Percentiles rank a stretch among this genome's conserved stretches.
Conservation (phyloP, 257 asterid genomes). For the Nyctanthes arbortristis region DNA sequence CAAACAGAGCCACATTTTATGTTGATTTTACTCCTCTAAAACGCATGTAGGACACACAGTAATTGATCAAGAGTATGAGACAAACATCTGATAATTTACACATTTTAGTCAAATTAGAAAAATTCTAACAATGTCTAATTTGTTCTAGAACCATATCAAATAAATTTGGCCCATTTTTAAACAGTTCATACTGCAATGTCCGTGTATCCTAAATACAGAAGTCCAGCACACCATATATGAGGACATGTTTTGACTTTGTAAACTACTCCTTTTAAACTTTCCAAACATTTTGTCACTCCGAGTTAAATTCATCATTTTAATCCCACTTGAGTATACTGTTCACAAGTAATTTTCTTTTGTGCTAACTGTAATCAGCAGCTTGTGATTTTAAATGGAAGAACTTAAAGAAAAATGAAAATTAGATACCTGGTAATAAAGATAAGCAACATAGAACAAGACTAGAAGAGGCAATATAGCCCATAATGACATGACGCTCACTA, state of each 20-base stretch:
- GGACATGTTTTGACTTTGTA: neutral
- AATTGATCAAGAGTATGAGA: neutral
- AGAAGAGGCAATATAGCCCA: constrained; percentile 99
- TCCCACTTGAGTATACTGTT: neutral
- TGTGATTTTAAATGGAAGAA: neutral
- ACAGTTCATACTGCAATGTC: neutral
- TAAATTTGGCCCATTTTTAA: constrained; percentile 5
- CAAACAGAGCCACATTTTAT: neutral
- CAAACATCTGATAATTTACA: constrained; percentile 8
- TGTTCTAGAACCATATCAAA: constrained; percentile 5
- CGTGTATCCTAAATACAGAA: neutral
- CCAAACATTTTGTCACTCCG: neutral
- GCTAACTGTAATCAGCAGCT: too few species aligned
- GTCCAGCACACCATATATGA: neutral
- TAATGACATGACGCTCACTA: constrained; percentile 92
- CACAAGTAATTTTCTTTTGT: neutral
- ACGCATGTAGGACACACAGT: neutral
- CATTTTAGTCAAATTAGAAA: constrained; percentile 1
- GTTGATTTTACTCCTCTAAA: neutral
- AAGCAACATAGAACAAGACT: constrained; percentile 80
- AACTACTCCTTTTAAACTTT: neutral
- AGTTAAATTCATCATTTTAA: neutral
- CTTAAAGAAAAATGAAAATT: neutral
- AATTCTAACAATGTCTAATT: neutral
- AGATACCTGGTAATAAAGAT: constrained; percentile 91